Evolutionary conservation across 495 filamentous ascomycete genomes (phyloP).

Genomic region (Glarea lozoyensis): DNA sequence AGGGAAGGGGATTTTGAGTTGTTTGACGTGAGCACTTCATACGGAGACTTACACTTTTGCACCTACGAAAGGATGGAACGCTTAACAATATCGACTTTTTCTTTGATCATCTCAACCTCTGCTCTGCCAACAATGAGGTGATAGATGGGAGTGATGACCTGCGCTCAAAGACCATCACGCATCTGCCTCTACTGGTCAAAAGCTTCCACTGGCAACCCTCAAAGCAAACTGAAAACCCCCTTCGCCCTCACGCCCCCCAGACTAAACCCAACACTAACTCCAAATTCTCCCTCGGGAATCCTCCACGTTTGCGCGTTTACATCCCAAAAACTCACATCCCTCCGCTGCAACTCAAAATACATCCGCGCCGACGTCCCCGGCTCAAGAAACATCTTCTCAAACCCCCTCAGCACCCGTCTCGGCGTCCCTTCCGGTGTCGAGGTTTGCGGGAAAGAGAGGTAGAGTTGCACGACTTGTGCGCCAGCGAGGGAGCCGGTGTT

Average conservation of each 20-base stretch:
- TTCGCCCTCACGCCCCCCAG: slow-evolving; percentile 13
- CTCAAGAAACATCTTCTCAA: slow-evolving; percentile 18
- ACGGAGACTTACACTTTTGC: too few species aligned
- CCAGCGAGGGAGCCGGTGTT: slow-evolving; percentile 70
- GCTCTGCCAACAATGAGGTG: too few species aligned
- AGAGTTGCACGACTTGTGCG: slow-evolving; percentile 73
- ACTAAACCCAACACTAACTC: slow-evolving; percentile 18
- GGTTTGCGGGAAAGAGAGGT: slow-evolving; percentile 57
- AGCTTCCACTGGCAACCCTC: not conserved
- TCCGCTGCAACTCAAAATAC: slow-evolving; percentile 16
- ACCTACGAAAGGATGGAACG: too few species aligned
- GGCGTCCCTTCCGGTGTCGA: slow-evolving; percentile 26
- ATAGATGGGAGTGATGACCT: too few species aligned
- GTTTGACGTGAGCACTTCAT: too few species aligned
- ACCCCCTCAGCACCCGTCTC: slow-evolving; percentile 18
- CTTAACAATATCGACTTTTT: too few species aligned
- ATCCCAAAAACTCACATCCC: slow-evolving; percentile 25
- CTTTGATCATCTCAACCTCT: too few species aligned
- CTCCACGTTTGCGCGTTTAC: slow-evolving; percentile 11
- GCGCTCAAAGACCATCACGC: too few species aligned
- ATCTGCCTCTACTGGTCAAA: too few species aligned
- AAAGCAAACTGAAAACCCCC: not conserved
- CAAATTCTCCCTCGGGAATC: slow-evolving; percentile 13
- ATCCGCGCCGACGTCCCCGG: slow-evolving; percentile 11
- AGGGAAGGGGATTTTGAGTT: too few species aligned